Percentiles rank a stretch among this genome's conserved stretches.
Conservation (phyloP, 345 rosid genomes). For the Fremontodendron californicum region DNA sequence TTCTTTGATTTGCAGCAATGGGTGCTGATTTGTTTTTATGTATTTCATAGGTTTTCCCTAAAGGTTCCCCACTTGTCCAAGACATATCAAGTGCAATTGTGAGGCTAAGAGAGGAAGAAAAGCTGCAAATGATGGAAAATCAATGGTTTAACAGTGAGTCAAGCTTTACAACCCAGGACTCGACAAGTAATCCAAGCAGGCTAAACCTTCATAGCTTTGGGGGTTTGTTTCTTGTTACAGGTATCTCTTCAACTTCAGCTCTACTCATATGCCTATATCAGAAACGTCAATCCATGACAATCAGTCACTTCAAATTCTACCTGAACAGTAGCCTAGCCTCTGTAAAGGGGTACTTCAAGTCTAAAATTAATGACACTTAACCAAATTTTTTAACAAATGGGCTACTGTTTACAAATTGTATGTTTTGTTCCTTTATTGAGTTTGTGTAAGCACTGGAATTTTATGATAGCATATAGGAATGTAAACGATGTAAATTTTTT, state of each 20-base stretch:
- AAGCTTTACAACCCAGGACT: neutral
- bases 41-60: neutral
- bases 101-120: neutral
- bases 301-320: neutral
- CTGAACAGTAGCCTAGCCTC: neutral
- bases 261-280: neutral
- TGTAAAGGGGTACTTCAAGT: neutral
- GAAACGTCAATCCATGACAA: neutral
- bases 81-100: constrained; percentile 8
- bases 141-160: neutral
- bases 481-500: too few species aligned
- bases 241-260: neutral
- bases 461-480: neutral
- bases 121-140: constrained; percentile 1
- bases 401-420: neutral
- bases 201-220: constrained; percentile 5
- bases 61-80: constrained; percentile 4
- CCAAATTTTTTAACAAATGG: neutral
- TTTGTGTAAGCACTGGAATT: neutral
- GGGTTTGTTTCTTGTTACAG: constrained; percentile 11
- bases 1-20: neutral
- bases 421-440: neutral
- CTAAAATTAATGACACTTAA: neutral
- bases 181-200: neutral
- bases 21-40: neutral